A percentile compares a stretch with the other conserved stretches of the same genome.
These are phyloP conservation scores for Aplosporella prunicola DNA, from an alignment of 2,329 filamentous ascomycete species.

Conservation along the genomic window DNA sequence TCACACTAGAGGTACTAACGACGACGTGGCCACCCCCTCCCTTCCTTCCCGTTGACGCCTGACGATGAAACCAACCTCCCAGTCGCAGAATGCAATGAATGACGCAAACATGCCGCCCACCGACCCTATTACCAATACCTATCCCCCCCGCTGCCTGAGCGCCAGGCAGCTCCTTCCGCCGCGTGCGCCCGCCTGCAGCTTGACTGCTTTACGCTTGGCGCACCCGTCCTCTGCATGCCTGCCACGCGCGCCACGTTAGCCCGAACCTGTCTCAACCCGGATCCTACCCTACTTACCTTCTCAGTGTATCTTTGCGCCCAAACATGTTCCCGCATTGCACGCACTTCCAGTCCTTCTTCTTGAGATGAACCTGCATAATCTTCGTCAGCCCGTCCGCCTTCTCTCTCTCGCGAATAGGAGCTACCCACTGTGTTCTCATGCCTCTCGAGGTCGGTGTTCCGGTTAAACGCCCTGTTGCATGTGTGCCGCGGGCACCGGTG, in stretches of 20 bases:
- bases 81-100: no score
- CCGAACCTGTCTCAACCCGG: not conserved
- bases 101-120: no score
- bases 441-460: slow-evolving; percentile 66
- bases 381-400: not conserved
- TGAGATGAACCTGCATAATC: slow-evolving; percentile 55
- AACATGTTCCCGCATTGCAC: slow-evolving; percentile 62
- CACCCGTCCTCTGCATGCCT: slow-evolving; percentile 74
- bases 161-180: no score
- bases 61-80: no score
- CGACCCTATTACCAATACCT: slow-evolving; percentile 10
- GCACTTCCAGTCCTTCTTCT: slow-evolving; percentile 60
- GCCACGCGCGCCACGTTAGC: slow-evolving; percentile 3
- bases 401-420: no score
- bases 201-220: slow-evolving; percentile 42
- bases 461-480: slow-evolving; percentile 68
- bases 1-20: no score
- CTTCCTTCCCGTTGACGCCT: no score
- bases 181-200: slow-evolving; percentile 4
- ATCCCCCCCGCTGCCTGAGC: no score
- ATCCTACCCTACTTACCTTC: slow-evolving; percentile 47
- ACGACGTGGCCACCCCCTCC: no score
- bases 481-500: slow-evolving; percentile 55
- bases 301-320: slow-evolving; percentile 72
- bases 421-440: slow-evolving; percentile 44